Evolutionary conservation across 306 rosid genomes (phyloP).

Genomic region (Cucurbita moschata): DNA sequence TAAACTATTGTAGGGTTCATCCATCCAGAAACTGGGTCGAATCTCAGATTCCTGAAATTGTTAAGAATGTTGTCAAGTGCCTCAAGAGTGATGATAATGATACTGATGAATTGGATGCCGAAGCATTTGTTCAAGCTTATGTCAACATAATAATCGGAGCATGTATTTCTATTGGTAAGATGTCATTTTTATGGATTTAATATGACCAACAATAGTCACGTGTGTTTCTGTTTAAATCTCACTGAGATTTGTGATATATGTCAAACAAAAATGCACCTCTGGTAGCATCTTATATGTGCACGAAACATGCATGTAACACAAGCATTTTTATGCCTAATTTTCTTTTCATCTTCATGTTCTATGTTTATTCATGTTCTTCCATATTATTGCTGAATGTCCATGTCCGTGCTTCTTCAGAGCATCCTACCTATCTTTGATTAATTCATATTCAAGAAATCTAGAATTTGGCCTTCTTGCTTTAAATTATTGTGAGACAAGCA

Average conservation of each 20-base stretch:
- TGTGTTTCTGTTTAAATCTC: neutral
- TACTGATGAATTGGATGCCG: constrained; percentile 68
- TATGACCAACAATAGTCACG: neutral
- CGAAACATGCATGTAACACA: neutral
- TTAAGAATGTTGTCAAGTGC: constrained; percentile 46
- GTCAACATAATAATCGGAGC: constrained; percentile 90
- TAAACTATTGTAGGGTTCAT: constrained; percentile 47
- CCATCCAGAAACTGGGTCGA: constrained; percentile 87
- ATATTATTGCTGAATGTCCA: neutral
- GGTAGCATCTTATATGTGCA: neutral
- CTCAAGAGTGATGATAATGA: constrained; percentile 54
- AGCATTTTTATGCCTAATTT: neutral
- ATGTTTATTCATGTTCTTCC: neutral
- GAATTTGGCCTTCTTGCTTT: neutral
- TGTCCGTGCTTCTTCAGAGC: neutral
- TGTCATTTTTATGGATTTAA: constrained; percentile 11
- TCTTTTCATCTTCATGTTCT: neutral
- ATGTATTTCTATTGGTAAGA: constrained; percentile 80
- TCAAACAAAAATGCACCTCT: neutral
- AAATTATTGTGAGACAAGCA: neutral
- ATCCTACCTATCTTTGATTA: neutral
- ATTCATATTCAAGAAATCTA: neutral
- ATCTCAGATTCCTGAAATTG: constrained; percentile 78
- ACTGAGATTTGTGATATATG: neutral
- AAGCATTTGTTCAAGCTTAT: constrained; percentile 84